Evolutionary conservation across 2,329 filamentous ascomycete species (phyloP), one percentile per base, ranked within the genome.

Genomic region (Pseudogymnoascus destructans): DNA sequence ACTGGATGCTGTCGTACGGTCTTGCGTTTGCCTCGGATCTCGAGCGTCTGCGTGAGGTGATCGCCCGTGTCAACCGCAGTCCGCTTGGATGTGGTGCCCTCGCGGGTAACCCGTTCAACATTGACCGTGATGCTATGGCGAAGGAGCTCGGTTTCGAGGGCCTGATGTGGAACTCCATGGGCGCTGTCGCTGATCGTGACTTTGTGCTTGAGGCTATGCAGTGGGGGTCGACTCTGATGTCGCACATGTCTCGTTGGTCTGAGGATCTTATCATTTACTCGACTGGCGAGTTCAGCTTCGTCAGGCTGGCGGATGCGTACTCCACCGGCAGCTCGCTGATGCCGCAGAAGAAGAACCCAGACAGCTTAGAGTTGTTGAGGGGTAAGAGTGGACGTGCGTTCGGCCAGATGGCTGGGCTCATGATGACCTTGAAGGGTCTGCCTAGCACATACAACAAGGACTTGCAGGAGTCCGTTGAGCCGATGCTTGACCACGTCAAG

Each of bases 381-480:
- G 87, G 87, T 57, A 91, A 91, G 74, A 77, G 79, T 27, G 88
- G 87, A 1, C 78, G 86, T 60, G 80, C 83, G 3, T 92, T 95
- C 67, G 89, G 89, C 23, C 85, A 89, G 63, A 87, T 92, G 82
- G 80, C 86, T 4, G 88, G 87, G 35, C 73, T 93, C 63, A 89
- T 89, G 79, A 84, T 84, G 74, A 87, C 83, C 35, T 77, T 74
- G 57, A 79, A 80, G 70, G 86, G 86, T 59, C 79, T 93, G 25
- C 87, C 88, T 1, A 86, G 80, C 42, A 89, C 86, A 2, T 95
- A 95, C 76, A 92, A 95, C 76, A 95, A 95, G 73, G 89, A 95
- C 70, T 73, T 95, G 19, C 89, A 95, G 72, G 89, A 95, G 73
- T 85, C 82, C 60, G 84, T 88, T 61, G 86, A 95, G 76, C 85